phyloP scores from a whole-genome alignment of 2,329 filamentous ascomycete species.

The Scedosporium aurantiacum region DNA sequence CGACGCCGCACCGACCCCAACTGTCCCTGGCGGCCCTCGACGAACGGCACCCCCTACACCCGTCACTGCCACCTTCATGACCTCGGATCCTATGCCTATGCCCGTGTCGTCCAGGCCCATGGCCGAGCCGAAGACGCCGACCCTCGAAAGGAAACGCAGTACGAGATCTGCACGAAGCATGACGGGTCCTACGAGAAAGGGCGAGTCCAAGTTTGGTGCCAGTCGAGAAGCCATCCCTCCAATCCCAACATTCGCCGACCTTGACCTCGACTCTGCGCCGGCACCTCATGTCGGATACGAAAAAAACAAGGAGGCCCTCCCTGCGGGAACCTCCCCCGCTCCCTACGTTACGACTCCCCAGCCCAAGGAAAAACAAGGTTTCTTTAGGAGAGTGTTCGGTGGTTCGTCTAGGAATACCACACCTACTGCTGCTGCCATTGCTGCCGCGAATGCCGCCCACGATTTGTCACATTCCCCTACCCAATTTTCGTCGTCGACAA shows the following conservation, averaged over 20 bases:
- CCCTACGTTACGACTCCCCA: constrained; percentile 29
- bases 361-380: constrained; percentile 65
- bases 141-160: constrained; percentile 45
- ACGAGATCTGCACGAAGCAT: constrained; percentile 45
- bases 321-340: constrained; percentile 38
- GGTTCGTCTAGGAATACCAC: constrained; percentile 45
- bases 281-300: constrained; percentile 48
- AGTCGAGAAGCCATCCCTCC: constrained; percentile 2
- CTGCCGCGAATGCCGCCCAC: constrained; percentile 3
- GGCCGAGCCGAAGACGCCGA: constrained; percentile 15
- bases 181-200: constrained; percentile 14
- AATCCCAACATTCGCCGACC: constrained; percentile 1
- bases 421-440: constrained; percentile 9
- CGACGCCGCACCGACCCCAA: constrained; percentile 76
- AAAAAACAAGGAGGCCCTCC: constrained; percentile 42
- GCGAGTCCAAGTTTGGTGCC: constrained; percentile 2
- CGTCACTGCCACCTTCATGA: constrained; percentile 17
- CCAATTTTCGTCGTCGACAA: constrained; percentile 24
- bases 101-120: constrained; percentile 10
- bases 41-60: constrained; percentile 27
- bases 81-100: constrained; percentile 3
- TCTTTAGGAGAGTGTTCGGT: constrained; percentile 85
- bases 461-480: constrained; percentile 9
- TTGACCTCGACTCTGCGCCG: constrained; percentile 42
- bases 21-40: constrained; percentile 69